Base-by-base conservation (phyloP, 176 grass and related monocot genomes). In the Canna indica region DNA sequence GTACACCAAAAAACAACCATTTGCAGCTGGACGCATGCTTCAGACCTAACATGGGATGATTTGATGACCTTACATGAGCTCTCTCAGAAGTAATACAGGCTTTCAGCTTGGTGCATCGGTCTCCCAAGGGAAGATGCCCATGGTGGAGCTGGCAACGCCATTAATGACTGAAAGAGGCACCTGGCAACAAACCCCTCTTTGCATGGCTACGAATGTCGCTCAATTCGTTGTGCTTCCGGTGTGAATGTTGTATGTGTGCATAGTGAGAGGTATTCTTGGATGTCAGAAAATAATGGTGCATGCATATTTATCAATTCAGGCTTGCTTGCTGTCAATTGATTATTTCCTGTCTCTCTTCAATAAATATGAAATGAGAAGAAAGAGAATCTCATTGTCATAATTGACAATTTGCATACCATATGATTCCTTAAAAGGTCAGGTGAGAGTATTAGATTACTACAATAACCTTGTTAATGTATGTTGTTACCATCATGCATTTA, bases 261-360 rank as follows among this genome's bases (percentile, higher is more conserved):
- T 5, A 54, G 50, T 54, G 50, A 18, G 50, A 54, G 50, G 50
- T 54, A n/a, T 54, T 54, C 3, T 54, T n/a, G 50, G 50, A 54
- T 24, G 50, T 54, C 7, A 54, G 50, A 54, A 54, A 54, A 54
- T 54, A 54, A 54, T 54, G 50, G 50, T 54, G 50, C 50, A n/a
- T 54, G 22, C 50, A 22, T 54, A 8, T 20, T 54, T 54, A n/a
- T 54, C 17, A 7, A 54, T n/a, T n/a, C 50, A n/a, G 50, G 22
- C 50, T 50, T 16, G 16, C 5, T 2, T 50, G 14, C 18, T 50
- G 47, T 50, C 15, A 0, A 16, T 50, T 50, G 16, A 50, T 50
- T 20, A 15, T 50, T 50, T 50, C 18, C 18, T 6, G 0, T 54
- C 0, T 54, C 50, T 54, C 50, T 18, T n/a, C 50, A 54, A 1